Percentiles rank a stretch among this genome's conserved stretches.
These are phyloP conservation scores for Phytophthora nicotianae DNA, from an alignment of 352 stramenopile genomes.

Conservation along the genomic window DNA sequence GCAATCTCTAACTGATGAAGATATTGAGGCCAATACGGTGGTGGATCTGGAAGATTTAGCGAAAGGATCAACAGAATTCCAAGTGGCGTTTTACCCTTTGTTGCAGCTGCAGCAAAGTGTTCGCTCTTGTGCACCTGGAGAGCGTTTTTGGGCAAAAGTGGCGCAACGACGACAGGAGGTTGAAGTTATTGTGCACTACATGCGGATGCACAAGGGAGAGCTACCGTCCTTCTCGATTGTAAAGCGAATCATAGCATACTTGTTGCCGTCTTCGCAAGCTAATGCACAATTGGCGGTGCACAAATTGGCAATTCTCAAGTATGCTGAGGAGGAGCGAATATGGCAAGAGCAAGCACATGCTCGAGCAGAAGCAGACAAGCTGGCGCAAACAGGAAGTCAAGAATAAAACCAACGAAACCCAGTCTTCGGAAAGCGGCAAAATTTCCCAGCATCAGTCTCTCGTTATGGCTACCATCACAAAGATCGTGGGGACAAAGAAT, in stretches of 20 bases:
- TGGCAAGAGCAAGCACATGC: constrained; percentile 28
- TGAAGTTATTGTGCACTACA: constrained; percentile 63
- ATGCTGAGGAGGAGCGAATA: constrained; percentile 40
- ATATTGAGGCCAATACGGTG: constrained; percentile 40
- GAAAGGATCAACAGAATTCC: constrained; percentile 60
- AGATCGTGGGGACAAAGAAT: too few species aligned
- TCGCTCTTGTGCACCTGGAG: constrained; percentile 47
- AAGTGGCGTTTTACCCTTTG: constrained; percentile 71
- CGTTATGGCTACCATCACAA: too few species aligned
- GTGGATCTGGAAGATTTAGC: constrained; percentile 63
- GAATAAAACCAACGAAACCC: constrained; percentile 9
- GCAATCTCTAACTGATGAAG: constrained; percentile 1
- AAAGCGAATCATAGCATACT: constrained; percentile 37
- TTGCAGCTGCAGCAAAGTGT: constrained; percentile 71
- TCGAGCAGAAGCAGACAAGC: constrained; percentile 16
- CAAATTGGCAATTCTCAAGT: constrained; percentile 30
- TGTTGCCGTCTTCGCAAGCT: constrained; percentile 47
- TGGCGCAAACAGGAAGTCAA: constrained; percentile 12
- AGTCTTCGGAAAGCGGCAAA: constrained; percentile 1
- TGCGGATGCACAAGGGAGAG: constrained; percentile 59
- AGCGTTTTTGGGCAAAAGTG: constrained; percentile 52
- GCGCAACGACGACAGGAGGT: constrained; percentile 46
- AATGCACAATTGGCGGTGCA: constrained; percentile 22
- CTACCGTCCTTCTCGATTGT: constrained; percentile 48
- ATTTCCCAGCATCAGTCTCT: not conserved